These are phyloP conservation scores for Pisolithus microcarpus DNA, from an alignment of 768 basidiomycete genomes.

Conservation along the genomic window DNA sequence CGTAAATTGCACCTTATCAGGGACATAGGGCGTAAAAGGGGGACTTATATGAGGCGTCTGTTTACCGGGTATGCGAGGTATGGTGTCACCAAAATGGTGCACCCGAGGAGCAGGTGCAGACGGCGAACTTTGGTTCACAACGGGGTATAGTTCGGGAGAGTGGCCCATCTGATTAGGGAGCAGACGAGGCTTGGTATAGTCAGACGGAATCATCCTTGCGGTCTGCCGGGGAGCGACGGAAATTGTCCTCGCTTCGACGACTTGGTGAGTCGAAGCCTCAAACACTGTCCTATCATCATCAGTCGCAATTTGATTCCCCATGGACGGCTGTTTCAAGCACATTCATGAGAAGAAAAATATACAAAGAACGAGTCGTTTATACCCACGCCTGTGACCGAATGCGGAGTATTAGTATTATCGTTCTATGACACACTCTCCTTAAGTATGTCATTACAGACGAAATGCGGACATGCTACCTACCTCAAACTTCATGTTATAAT, in stretches of 20 bases:
- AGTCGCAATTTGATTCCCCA: not conserved
- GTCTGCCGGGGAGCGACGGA: conserved; percentile 1
- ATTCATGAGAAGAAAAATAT: conserved; percentile 6
- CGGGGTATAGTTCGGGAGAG: conserved; percentile 1
- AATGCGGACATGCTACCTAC: conserved; percentile 13
- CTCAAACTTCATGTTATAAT: conserved; percentile 8
- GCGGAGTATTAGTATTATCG: not conserved
- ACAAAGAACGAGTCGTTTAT: not conserved
- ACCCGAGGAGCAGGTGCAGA: conserved; percentile 12
- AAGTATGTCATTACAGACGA: conserved; percentile 1
- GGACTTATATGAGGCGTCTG: conserved; percentile 6
- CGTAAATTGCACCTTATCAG: conserved; percentile 6
- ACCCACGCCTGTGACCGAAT: conserved; percentile 14
- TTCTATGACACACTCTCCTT: conserved; percentile 11
- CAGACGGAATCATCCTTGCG: conserved; percentile 1
- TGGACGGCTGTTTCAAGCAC: conserved; percentile 6
- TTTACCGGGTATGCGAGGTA: conserved; percentile 4
- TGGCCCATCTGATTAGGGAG: conserved; percentile 3
- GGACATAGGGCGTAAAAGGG: conserved; percentile 11
- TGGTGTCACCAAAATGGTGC: conserved; percentile 7
- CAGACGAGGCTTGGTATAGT: conserved; percentile 10
- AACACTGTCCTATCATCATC: conserved; percentile 40
- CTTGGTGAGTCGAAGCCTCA: conserved; percentile 17
- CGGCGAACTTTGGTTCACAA: conserved; percentile 1
- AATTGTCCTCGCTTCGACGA: conserved; percentile 5